These are phyloP conservation scores for Mucor racemosus DNA, from an alignment of 371 early-diverging fungal species.

Conservation along the genomic window DNA sequence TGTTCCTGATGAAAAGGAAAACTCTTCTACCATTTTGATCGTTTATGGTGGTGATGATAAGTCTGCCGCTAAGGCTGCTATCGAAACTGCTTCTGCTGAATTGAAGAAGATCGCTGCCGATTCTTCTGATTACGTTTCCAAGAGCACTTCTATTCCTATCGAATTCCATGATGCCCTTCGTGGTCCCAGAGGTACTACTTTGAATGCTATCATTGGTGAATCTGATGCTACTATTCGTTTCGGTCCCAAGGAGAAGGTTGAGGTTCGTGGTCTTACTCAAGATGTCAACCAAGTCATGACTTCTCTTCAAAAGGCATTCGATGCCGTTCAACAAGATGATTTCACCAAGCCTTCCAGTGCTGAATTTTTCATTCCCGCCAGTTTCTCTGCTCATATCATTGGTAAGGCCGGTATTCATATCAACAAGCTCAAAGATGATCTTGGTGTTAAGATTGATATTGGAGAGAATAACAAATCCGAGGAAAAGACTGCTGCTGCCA, in stretches of 20 bases:
- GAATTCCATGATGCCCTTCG: constrained; percentile 81
- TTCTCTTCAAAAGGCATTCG: constrained; percentile 68
- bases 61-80: constrained; percentile 57
- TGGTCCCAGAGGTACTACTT: constrained; percentile 73
- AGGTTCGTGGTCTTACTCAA: constrained; percentile 80
- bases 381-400: constrained; percentile 81
- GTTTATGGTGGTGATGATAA: constrained; percentile 73
- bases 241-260: constrained; percentile 64
- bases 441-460: constrained; percentile 83
- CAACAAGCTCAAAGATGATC: constrained; percentile 76
- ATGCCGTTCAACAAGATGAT: constrained; percentile 71
- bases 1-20: constrained; percentile 70
- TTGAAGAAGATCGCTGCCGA: constrained; percentile 64
- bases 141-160: constrained; percentile 65
- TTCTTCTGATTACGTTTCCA: constrained; percentile 73
- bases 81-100: constrained; percentile 70
- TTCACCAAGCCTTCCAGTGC: constrained; percentile 71
- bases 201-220: constrained; percentile 69
- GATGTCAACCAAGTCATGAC: constrained; percentile 74
- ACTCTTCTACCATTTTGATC: constrained; percentile 67
- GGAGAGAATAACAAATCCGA: constrained; percentile 50
- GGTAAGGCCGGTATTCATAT: constrained; percentile 89
- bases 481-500: constrained; percentile 36
- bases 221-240: constrained; percentile 74
- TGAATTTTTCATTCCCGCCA: constrained; percentile 71